These are phyloP conservation scores for Fragaria nilgerrensis DNA, from an alignment of 306 rosid species.

Conservation along the genomic window DNA sequence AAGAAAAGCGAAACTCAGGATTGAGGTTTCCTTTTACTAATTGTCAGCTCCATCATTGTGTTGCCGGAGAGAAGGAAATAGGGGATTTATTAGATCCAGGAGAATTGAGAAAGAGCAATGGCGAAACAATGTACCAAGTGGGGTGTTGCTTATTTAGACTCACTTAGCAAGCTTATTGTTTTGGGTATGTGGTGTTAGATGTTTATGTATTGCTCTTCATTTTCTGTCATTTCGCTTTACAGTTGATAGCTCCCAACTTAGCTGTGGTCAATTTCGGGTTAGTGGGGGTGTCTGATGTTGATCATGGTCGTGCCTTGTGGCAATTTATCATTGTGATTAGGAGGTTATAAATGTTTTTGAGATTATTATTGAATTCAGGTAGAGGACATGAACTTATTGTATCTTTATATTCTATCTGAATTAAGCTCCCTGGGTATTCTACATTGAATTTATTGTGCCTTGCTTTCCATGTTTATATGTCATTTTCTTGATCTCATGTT, in stretches of 20 bases:
- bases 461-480: neutral
- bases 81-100: slow-evolving; percentile 1
- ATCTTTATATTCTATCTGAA: neutral
- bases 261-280: neutral
- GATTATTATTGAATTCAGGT: slow-evolving; percentile 6
- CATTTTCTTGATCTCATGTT: neutral
- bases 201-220: slow-evolving; percentile 7
- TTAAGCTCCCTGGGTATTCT: neutral
- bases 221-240: neutral
- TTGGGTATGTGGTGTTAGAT: slow-evolving; percentile 16
- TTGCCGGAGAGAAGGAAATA: neutral
- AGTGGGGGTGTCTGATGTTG: neutral
- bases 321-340: slow-evolving; percentile 17
- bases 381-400: neutral
- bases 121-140: neutral
- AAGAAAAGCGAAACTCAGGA: slow-evolving; percentile 63
- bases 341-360: slow-evolving; percentile 14
- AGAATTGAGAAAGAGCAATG: slow-evolving; percentile 1
- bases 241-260: slow-evolving; percentile 11
- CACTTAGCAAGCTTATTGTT: slow-evolving; percentile 18
- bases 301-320: slow-evolving; percentile 3
- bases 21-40: slow-evolving; percentile 34
- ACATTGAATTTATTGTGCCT: neutral
- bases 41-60: slow-evolving; percentile 23
- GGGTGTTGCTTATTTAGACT: slow-evolving; percentile 3